Evolutionary conservation across 495 filamentous ascomycete species (phyloP), one percentile per base, ranked within the genome.

Genomic region (Podospora pseudoanserina): DNA sequence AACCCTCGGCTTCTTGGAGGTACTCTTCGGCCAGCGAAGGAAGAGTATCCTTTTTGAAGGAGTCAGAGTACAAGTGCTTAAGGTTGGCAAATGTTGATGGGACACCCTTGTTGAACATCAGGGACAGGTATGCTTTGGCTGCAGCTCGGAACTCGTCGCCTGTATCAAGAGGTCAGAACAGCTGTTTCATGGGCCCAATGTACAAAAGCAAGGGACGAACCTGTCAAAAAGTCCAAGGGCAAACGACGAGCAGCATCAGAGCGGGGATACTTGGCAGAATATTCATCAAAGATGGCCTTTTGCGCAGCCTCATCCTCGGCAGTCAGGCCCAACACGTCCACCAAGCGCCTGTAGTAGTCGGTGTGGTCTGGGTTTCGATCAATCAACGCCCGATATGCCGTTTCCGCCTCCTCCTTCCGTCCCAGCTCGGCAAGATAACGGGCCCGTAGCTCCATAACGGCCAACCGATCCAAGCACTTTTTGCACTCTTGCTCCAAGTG

Each of bases 31-130:
- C 94, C 55, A 99, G 73, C 13, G 86, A 82, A 69, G 90, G 87
- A 39, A 98, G 86, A 2, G 80, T 86, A 39, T 90, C 85, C 71
- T 88, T 90, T 82, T 99, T 98, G 70, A 79, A 83, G 1, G 85
- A 60, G 75, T 94, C 90, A 26, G 82, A 81, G 79, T 97, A 98
- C 20, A 99, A 85, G 58, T 92, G 84, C 82, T 98, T 99, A 68
- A 99, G 85, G 78, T 98, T 98, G 4, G 92, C 92, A 77, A 99
- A 98, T 3, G 92, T 90, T 0, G 95, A 98, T 6, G 96, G 94
- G 19, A 98, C 91, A n/a, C 96, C 96, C 79, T 94, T 98, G 74
- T 90, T 88, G 32, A 99, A 84, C 92, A 97, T 93, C 4, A 90
- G 86, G 70, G 89, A 83, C 65, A 99, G 77, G 74, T 99, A 99